phyloP scores from a whole-genome alignment of 306 rosid species.

The Lotus japonicus region DNA sequence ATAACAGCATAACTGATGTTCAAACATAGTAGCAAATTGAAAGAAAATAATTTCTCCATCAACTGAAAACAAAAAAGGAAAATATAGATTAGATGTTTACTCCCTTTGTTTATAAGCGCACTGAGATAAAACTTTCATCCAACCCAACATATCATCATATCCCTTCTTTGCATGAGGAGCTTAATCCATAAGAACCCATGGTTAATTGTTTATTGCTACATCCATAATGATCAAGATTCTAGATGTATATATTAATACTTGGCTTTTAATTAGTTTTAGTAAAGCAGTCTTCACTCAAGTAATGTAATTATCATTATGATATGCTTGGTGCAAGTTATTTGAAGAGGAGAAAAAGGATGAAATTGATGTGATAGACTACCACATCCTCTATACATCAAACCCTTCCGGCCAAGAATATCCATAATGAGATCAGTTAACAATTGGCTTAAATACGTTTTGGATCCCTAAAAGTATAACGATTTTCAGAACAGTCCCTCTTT shows the following conservation, averaged over 20 bases:
- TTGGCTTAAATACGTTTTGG: too few relatives aligned
- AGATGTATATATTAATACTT: not conserved
- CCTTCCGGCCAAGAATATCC: not conserved
- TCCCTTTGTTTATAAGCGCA: not conserved
- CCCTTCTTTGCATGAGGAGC: slow-evolving; percentile 14
- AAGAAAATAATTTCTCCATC: slow-evolving; percentile 14
- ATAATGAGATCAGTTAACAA: not conserved
- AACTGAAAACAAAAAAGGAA: not conserved
- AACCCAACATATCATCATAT: not conserved
- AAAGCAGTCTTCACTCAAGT: not conserved
- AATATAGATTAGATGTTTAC: not conserved
- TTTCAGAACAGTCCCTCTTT: too few relatives aligned
- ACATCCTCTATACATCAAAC: not conserved
- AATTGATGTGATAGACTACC: not conserved
- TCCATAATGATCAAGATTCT: not conserved
- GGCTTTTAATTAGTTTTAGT: not conserved
- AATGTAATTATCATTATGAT: not conserved
- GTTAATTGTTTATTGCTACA: not conserved
- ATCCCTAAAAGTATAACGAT: too few relatives aligned
- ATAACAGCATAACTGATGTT: not conserved
- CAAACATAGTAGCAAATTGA: not conserved
- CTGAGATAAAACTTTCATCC: not conserved
- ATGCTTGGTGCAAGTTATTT: not conserved
- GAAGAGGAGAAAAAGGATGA: slow-evolving; percentile 4
- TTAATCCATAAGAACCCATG: not conserved